Evolutionary conservation across 345 rosid genomes (phyloP), one percentile per base, ranked within the genome.

Genomic region (Gossypium turneri): DNA sequence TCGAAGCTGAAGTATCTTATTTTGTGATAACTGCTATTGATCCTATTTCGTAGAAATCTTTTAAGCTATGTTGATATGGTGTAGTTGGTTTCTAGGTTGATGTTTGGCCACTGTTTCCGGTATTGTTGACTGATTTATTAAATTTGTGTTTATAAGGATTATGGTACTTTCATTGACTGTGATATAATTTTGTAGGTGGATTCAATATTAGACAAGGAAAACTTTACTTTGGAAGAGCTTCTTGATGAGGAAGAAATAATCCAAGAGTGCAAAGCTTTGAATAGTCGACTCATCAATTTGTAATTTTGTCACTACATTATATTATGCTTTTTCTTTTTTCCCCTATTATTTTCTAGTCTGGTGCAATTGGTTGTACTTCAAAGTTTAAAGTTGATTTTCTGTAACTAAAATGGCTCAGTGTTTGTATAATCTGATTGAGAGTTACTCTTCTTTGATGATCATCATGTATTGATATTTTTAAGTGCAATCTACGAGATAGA

Each of bases 191-290:
- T 77, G 57, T 62, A 96, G 99, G 98, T 96, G 87, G 99, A 96
- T 80, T 79, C 95, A 0, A 73, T 96, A 53, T 78, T 96, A 43
- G 97, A 96, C 91, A 93, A 88, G 82, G 99, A 90, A 67, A 88
- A 84, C 84, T 96, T 87, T 83, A 84, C 97, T 0, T 85, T 96
- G 90, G 99, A 92, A 73, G 98, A 93, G 90, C 97, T 96, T 81
- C 83, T 96, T 76, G 98, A 96, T 61, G 99, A 96, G 86, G 99
- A 96, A 89, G 99, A 96, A 79, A 89, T 96, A 81, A 92, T 96
- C 73, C 99, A 96, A 86, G 99, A 96, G 81, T 96, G 99, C 99
- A 96, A 93, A 85, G 98, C 92, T 60, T 84, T 96, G 77, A 96
- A 96, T 79, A 90, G 92, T 75, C 97, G 99, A 25, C 98, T 96